These are phyloP conservation scores for Neophaeococcomyces mojaviensis DNA, from an alignment of 2,329 filamentous ascomycete genomes.

Conservation along the genomic window DNA sequence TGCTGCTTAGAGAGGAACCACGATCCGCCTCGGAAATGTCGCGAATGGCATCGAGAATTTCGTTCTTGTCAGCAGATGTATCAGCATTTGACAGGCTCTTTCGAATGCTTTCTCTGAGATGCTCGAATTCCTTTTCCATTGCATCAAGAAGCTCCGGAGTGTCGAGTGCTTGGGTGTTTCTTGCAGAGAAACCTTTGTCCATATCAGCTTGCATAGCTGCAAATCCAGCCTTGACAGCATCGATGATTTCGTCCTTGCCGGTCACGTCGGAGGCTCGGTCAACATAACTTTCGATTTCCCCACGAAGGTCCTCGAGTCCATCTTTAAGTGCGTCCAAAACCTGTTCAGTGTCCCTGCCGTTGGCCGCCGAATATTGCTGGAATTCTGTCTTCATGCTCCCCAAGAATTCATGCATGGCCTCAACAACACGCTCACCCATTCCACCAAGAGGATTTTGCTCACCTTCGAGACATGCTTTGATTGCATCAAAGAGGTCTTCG, in stretches of 20 bases:
- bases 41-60: conserved; percentile 52
- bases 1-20: conserved; percentile 29
- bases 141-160: conserved; percentile 64
- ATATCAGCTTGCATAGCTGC: conserved; percentile 54
- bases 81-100: conserved; percentile 56
- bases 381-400: conserved; percentile 57
- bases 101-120: conserved; percentile 70
- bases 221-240: conserved; percentile 57
- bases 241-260: conserved; percentile 70
- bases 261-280: conserved; percentile 62
- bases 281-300: conserved; percentile 74
- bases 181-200: conserved; percentile 43
- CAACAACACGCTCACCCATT: conserved; percentile 53
- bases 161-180: conserved; percentile 39
- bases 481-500: conserved; percentile 51
- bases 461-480: conserved; percentile 50
- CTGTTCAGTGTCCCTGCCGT: conserved; percentile 76
- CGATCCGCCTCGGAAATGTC: conserved; percentile 21
- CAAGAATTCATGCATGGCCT: conserved; percentile 52
- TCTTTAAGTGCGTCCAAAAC: conserved; percentile 82
- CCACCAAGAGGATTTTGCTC: conserved; percentile 45
- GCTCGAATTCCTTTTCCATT: conserved; percentile 74
- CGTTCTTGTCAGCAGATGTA: conserved; percentile 50
- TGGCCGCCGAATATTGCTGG: conserved; percentile 72
- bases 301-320: conserved; percentile 70